Conservation (phyloP, 2,329 filamentous ascomycete genomes). For the Tolypocladium tropicale region DNA sequence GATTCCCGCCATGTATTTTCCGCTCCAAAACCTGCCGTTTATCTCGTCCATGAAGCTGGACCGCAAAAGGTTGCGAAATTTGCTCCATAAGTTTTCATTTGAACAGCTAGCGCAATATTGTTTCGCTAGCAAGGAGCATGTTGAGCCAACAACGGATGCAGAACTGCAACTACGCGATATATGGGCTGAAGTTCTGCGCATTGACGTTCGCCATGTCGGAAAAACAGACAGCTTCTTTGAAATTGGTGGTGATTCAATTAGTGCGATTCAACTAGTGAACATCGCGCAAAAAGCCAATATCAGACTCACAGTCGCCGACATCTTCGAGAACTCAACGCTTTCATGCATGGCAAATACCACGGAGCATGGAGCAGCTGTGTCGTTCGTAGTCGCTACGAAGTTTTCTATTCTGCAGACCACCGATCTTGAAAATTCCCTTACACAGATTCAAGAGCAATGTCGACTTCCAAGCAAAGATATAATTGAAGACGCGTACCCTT, state of each 20-base stretch:
- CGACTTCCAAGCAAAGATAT: not conserved
- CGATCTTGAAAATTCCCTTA: slow-evolving; percentile 4
- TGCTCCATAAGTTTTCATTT: not conserved
- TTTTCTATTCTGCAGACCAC: not conserved
- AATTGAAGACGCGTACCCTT: slow-evolving; percentile 25
- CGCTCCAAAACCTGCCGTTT: not conserved
- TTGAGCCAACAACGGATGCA: not conserved
- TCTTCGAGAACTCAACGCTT: not conserved
- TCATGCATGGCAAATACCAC: not conserved
- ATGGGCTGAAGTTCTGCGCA: slow-evolving; percentile 22
- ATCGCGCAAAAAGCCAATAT: not conserved
- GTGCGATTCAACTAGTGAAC: slow-evolving; percentile 3
- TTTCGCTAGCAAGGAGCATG: not conserved
- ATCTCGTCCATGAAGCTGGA: not conserved
- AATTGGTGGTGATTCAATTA: slow-evolving; percentile 18
- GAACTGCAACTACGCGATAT: not conserved
- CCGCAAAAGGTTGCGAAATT: not conserved
- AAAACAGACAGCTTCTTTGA: slow-evolving; percentile 14
- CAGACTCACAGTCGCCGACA: slow-evolving; percentile 9
- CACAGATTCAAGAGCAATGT: not conserved
- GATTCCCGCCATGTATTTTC: slow-evolving; percentile 2
- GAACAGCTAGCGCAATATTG: not conserved
- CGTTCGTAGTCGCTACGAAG: not conserved
- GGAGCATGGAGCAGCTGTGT: not conserved
- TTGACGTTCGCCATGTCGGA: slow-evolving; percentile 8